These are phyloP conservation scores for Hammondia hammondi DNA, from an alignment of 169 alveolate species.

Conservation along the genomic window DNA sequence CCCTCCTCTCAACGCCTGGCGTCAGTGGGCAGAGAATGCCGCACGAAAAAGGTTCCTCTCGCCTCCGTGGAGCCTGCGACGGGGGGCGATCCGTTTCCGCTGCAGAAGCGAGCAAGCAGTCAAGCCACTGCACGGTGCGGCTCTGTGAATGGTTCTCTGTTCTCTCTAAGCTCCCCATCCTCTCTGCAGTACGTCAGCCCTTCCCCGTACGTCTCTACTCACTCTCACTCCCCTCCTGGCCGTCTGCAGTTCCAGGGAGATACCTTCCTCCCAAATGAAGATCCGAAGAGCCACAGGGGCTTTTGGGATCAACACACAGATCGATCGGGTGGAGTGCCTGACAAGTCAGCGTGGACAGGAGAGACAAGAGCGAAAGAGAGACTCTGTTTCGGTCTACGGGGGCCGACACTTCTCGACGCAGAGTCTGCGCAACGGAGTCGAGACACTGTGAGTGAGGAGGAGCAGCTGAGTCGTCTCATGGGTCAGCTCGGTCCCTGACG, in stretches of 20 bases:
- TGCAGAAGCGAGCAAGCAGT: background rate
- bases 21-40: too few species aligned
- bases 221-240: background rate
- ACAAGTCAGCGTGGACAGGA: background rate
- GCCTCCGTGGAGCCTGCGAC: too few species aligned
- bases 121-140: background rate
- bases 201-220: background rate
- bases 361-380: background rate
- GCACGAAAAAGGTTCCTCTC: too few species aligned
- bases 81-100: too few species aligned
- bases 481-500: background rate
- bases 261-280: background rate
- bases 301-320: background rate
- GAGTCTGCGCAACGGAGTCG: background rate
- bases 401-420: background rate
- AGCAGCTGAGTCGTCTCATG: background rate
- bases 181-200: background rate
- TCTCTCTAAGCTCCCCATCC: background rate
- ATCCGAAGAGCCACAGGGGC: background rate
- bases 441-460: constrained; percentile 1
- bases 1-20: background rate
- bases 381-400: background rate
- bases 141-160: background rate
- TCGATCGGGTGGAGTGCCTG: background rate
- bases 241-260: background rate